A percentile compares a stretch with the other conserved stretches of the same genome.
phyloP scores from a whole-genome alignment of 495 filamentous ascomycete genomes.

The Penicillium tannophilum region DNA sequence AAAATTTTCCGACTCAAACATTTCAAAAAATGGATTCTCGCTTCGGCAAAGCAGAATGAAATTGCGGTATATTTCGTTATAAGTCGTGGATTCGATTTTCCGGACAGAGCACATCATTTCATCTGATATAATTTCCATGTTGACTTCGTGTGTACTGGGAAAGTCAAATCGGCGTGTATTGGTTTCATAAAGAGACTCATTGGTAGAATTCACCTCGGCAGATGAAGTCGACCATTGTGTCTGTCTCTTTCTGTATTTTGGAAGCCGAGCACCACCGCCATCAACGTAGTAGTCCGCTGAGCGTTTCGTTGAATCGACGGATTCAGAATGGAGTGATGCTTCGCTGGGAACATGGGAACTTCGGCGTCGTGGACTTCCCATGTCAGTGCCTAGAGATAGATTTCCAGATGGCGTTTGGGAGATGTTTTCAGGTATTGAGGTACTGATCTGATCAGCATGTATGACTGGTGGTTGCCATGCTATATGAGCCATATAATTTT shows the following conservation, averaged over 20 bases:
- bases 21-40: constrained; percentile 36
- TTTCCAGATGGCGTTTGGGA: constrained; percentile 28
- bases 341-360: constrained; percentile 23
- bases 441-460: constrained; percentile 18
- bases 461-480: constrained; percentile 38
- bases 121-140: constrained; percentile 18
- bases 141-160: constrained; percentile 21
- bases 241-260: constrained; percentile 34
- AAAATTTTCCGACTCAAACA: constrained; percentile 42
- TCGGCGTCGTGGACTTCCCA: constrained; percentile 20
- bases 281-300: constrained; percentile 43
- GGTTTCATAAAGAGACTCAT: constrained; percentile 13
- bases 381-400: constrained; percentile 22
- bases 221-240: constrained; percentile 24
- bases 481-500: constrained; percentile 23
- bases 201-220: constrained; percentile 15
- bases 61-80: constrained; percentile 36
- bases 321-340: constrained; percentile 23
- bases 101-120: constrained; percentile 11
- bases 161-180: constrained; percentile 26
- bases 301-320: constrained; percentile 25
- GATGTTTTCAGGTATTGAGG: constrained; percentile 21
- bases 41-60: constrained; percentile 41
- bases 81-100: constrained; percentile 33
- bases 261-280: constrained; percentile 33